Base-by-base conservation (phyloP, 148 eudicot genomes). In the Euryodendron excelsum region DNA sequence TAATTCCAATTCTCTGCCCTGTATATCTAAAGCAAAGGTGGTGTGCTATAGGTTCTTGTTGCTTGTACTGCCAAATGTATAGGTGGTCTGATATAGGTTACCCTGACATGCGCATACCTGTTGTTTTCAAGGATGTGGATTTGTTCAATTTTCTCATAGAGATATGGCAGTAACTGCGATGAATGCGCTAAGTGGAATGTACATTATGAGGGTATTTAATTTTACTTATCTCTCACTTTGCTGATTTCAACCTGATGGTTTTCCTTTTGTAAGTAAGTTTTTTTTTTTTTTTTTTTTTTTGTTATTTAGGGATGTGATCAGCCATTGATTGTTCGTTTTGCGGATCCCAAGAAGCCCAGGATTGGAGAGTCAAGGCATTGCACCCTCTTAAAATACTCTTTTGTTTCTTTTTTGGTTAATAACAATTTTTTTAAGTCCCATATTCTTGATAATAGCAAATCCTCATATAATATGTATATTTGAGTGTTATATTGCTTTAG, bases 111-210 rank as follows among this genome's bases (percentile, higher is more conserved):
- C 18, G 60, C 50, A 11, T 76, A 68, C 59, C 28, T 81, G 76
- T 55, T 78, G 85, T 68, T 78, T 85, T 61, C 64, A 81, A 92
- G 99, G 94, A 81, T 88, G 86, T 74, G 98, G 91, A 37, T 93
- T 96, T 44, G 83, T 96, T 67, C 89, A 87, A 60, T 96, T 89
- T 84, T 59, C 93, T 78, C 84, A 84, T 63, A 90, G 87, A 86
- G 91, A 88, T 68, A 96, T 93, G 99, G 99, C 99, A 58, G 78
- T 86, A 77, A 94, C 94, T 79, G 99, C 99, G n/a, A 96, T 91
- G 60, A 87, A 89, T 69, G 97, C 89, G 25, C 83, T 96, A 65
- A 80, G 86, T 86, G 98, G 97, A 83, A 86, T 60, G 47, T 96
- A 90, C 72, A 68, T 89, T 76, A 93, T 92, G 98, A 84, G 77